These are phyloP conservation scores for Helicostylum pulchrum DNA, from an alignment of 192 early-diverging fungal species.

Conservation along the genomic window DNA sequence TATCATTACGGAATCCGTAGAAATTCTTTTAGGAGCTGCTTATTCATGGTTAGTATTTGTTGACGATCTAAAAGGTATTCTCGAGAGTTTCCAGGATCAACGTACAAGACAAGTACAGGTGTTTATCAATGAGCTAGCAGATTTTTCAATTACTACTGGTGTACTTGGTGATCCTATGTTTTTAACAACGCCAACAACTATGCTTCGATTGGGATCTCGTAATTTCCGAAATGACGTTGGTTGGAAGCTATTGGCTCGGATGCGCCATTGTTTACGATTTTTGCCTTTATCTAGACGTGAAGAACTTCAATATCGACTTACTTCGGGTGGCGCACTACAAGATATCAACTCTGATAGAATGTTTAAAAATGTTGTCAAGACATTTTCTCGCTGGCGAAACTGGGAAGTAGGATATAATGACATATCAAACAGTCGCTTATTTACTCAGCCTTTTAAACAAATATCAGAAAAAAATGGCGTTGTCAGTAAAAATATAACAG, in stretches of 20 bases:
- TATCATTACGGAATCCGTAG: slow-evolving; percentile 66
- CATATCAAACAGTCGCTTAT: slow-evolving; percentile 41
- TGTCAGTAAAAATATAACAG: slow-evolving; percentile 2
- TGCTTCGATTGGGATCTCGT: slow-evolving; percentile 59
- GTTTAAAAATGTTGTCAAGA: slow-evolving; percentile 41
- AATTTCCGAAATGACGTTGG: slow-evolving; percentile 65
- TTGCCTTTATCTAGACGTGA: slow-evolving; percentile 38
- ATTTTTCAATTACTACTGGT: slow-evolving; percentile 37
- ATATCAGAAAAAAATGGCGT: slow-evolving; percentile 6
- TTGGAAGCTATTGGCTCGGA: slow-evolving; percentile 70
- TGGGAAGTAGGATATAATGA: slow-evolving; percentile 59
- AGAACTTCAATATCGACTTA: slow-evolving; percentile 41
- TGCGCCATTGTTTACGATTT: slow-evolving; percentile 55
- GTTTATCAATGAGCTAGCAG: slow-evolving; percentile 52
- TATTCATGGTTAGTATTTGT: slow-evolving; percentile 65
- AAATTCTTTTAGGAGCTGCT: slow-evolving; percentile 67
- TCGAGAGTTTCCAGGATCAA: slow-evolving; percentile 45
- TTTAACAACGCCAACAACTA: slow-evolving; percentile 58
- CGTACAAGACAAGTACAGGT: slow-evolving; percentile 53
- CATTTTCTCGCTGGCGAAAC: slow-evolving; percentile 55
- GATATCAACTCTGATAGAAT: slow-evolving; percentile 39
- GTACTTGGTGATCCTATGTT: slow-evolving; percentile 63
- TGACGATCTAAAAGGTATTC: slow-evolving; percentile 50
- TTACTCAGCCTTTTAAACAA: slow-evolving; percentile 45
- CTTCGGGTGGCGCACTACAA: slow-evolving; percentile 35